Base-by-base conservation (phyloP, 2,329 filamentous ascomycete genomes). In the Xenoacremonium recifei region DNA sequence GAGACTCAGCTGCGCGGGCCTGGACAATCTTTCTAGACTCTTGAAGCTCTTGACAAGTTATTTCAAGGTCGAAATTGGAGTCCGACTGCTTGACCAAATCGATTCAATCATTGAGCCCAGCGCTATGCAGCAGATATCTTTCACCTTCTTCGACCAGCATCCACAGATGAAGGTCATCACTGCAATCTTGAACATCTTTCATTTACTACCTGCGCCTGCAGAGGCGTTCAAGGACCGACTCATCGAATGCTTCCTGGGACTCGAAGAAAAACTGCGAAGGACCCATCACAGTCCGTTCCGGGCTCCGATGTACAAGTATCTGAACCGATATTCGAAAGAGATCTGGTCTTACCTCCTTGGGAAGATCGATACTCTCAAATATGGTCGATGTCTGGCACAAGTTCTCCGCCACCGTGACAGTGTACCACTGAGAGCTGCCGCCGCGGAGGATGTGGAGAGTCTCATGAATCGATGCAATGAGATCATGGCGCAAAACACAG, bases 61-160 rank as follows among this genome's bases (percentile, higher is more conserved):
- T 64, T 99, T 99, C 69, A 99, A 99, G 67, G 91, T 97, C 1
- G 93, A 99, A 62, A 99, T 99, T 40, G 95, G 93, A 6, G 81
- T 89, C 17, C 82, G 93, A 18, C 70, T 99, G n/a, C 75, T 99
- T 9, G 92, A 97, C 50, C 93, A 99, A 57, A 86, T 96, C 67
- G 92, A 92, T 60, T 80, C 85, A 10, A 90, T 99, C 50, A 91
- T 92, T 1, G 90, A 96, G 44, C 79, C 87, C 3, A 77, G 74
- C 38, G 78, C 82, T 12, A 71, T 97, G 52, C 91, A 97, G 62
- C 89, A 91, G 58, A 88, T 93, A 2, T 96, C 92, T 0, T 99
- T 99, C 65, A 91, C 86, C 2, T 84, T 96, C 53, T 89, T 97
- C 45, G 95, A 99, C 63, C 91, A 97, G 61, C 87, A 93, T 54